phyloP scores from a whole-genome alignment of 352 stramenopile species.

The Bremia lactucae region DNA sequence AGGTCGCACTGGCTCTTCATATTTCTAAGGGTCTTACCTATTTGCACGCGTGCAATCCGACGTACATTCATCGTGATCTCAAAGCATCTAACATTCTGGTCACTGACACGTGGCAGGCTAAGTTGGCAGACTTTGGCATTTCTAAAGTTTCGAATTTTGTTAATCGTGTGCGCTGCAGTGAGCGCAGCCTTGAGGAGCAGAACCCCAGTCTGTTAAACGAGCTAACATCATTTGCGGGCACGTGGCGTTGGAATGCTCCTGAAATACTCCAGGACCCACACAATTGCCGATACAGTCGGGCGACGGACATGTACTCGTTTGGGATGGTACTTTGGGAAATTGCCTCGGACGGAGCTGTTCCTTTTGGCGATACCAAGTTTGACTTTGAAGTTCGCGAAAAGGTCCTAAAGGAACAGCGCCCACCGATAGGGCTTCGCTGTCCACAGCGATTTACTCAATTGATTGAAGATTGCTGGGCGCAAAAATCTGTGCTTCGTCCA shows the following conservation, averaged over 20 bases:
- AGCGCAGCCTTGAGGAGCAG: constrained; percentile 23
- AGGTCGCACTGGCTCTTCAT: constrained; percentile 43
- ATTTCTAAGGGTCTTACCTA: constrained; percentile 62
- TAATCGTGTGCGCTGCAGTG: constrained; percentile 28
- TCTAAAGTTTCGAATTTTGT: constrained; percentile 40
- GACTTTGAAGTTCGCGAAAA: constrained; percentile 62
- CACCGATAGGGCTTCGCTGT: constrained; percentile 37
- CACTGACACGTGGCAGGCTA: constrained; percentile 60
- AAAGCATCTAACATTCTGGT: constrained; percentile 69
- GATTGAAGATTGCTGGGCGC: constrained; percentile 55
- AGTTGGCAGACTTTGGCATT: constrained; percentile 47
- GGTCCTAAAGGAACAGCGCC: constrained; percentile 41
- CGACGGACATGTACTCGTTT: constrained; percentile 67
- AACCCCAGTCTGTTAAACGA: constrained; percentile 40
- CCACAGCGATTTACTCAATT: constrained; percentile 42
- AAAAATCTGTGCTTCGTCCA: constrained; percentile 30
- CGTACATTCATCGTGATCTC: constrained; percentile 64
- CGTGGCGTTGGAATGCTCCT: constrained; percentile 61
- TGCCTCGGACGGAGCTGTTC: constrained; percentile 41
- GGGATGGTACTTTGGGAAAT: constrained; percentile 72
- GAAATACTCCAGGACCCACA: constrained; percentile 55
- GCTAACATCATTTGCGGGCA: constrained; percentile 52
- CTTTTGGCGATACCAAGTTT: constrained; percentile 53
- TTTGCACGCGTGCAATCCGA: constrained; percentile 56
- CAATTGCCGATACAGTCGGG: constrained; percentile 51